Base-by-base conservation (phyloP, 768 basidiomycete genomes). In the Mycena filopes region DNA sequence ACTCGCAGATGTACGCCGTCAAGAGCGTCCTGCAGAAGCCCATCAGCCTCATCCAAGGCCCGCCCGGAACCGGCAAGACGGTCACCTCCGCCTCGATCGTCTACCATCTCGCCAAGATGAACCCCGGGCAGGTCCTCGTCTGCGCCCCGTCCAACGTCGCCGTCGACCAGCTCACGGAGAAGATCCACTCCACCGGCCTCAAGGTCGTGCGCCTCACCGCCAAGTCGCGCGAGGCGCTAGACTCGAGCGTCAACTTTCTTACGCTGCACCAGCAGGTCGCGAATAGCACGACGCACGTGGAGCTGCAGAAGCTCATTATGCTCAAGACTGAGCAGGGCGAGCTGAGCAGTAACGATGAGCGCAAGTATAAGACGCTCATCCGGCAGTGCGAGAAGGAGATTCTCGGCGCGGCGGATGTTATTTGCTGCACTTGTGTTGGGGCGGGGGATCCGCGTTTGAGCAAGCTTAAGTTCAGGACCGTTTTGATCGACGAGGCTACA, bases 1-100 rank as follows among this genome's bases (percentile, higher is more conserved):
- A 98, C 74, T 99, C 97, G 23, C 98, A 99, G 77, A 98, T 99
- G 95, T 97, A 95, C 79, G 98, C 98, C 3, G 98, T 99, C 75
- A 99, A 99, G 83, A 96, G 95, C 71, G 97, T 99, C 9, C 83
- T 99, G 15, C 98, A 99, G 78, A 99, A 99, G 79, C 98, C 98
- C 23, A 86, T 99, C 65, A 96, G 94, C 72, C 84, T 99, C 68
- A 99, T 99, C 71, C 98, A 99, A 79, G 98, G 98, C 16, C 98
- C 98, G 38, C 98, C 98, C 21, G 98, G 98, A 36, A 99, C 98
- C 1, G 96, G 98, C 46, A 99, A 99, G 81, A 99, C 98, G 1
- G 98, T 99, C 57, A 99, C 98, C 0, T 99, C 98, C 11, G 98
- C 98, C 12, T 99, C 98, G 4, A 96, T 98, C 70, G 98, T 99